Conservation (phyloP, 2,329 filamentous ascomycete species). For the Pseudogymnoascus sp. region DNA sequence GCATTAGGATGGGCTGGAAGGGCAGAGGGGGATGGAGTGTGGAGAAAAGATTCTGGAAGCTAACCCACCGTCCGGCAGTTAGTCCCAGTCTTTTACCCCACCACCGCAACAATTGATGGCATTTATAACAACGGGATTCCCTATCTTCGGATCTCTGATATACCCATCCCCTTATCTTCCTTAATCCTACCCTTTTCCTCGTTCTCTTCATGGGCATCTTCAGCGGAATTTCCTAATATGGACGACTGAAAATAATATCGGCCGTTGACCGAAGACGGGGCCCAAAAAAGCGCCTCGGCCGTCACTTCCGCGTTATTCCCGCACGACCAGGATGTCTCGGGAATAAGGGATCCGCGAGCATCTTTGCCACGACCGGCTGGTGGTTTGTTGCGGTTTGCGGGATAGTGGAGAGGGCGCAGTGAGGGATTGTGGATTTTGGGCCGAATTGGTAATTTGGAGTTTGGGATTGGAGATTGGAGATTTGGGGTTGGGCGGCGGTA, state of each 20-base stretch:
- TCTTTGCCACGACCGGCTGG: background rate
- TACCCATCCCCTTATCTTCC: background rate
- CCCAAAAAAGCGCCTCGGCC: slow-evolving; percentile 1
- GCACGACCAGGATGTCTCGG: background rate
- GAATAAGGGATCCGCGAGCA: background rate
- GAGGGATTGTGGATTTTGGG: background rate
- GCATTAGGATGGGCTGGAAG: background rate
- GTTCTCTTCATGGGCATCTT: background rate
- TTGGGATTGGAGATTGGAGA: slow-evolving; percentile 1
- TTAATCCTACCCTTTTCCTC: background rate
- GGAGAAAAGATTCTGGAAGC: slow-evolving; percentile 1
- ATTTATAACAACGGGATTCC: background rate
- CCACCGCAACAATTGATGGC: background rate
- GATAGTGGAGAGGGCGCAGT: background rate
- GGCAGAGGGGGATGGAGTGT: background rate
- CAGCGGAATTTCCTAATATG: background rate
- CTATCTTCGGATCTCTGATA: background rate
- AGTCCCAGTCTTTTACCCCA: background rate
- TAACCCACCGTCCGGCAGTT: background rate
- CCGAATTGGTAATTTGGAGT: background rate
- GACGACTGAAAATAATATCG: background rate
- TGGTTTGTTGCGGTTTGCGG: background rate
- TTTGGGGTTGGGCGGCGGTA: background rate
- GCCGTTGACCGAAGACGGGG: background rate
- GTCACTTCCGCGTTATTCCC: slow-evolving; percentile 4